Evolutionary conservation across 805 yeast species (phyloP), one percentile per base, ranked within the genome.

Genomic region (Debaryomyces tyrocola): DNA sequence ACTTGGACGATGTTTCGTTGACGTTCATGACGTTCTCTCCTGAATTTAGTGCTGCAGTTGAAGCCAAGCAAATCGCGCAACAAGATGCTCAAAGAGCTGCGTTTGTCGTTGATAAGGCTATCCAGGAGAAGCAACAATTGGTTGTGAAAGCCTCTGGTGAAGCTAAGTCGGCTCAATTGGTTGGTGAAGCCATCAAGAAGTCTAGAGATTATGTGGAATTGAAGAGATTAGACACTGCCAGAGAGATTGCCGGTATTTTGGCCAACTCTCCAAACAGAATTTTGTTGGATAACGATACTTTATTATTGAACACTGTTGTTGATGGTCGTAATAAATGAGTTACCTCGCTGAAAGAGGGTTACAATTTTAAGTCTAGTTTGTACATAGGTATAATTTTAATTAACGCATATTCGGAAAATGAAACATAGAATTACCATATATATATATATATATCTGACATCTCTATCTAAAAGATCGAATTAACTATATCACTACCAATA

Each of bases 61-160:
- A 94, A 74, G 96, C 97, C 48, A 94, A 94, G 72, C 99, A 94
- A 75, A 94, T 94, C 70, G 98, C 99, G 24, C 99, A 94, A 70
- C 99, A 94, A 76, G 99, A 94, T 66, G 98, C 99, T 17, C 97
- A 94, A 73, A 85, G 96, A 68, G 98, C 99, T 7, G 97, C 98
- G 0, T 94, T 91, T 57, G 77, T 94, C 37, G 99, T 94, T 44
- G 99, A 94, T 68, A 89, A 90, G 66, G 99, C 99, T 7, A 83
- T 88, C 58, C 99, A 94, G 71, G 98, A 94, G 73, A 94, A 94
- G 68, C 98, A 94, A 71, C 96, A 95, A 64, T 78, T 90, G 75
- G 96, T 94, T 53, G 97, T 94, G 47, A 90, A 87, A 69, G 98
- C 99, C 10, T 88, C 90, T 67, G 99, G 99, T 82, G 99, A 94